phyloP scores from a whole-genome alignment of 495 filamentous ascomycete species.

The Tuber melanosporum region DNA sequence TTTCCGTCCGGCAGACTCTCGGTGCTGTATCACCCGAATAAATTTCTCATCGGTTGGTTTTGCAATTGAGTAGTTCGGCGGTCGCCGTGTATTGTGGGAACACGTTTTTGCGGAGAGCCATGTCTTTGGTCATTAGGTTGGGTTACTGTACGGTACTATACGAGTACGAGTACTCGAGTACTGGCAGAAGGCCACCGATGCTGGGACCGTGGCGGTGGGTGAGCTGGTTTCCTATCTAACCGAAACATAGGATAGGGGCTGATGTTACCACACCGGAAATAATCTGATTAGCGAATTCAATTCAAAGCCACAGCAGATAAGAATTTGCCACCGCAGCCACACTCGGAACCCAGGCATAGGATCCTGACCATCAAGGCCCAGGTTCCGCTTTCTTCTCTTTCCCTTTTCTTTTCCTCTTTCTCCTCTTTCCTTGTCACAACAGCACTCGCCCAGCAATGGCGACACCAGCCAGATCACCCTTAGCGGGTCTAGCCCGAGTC shows the following conservation, averaged over 20 bases:
- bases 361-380: background rate
- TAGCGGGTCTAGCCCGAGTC: slow-evolving; percentile 16
- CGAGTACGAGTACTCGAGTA: no score
- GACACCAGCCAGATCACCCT: background rate
- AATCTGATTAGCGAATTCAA: background rate
- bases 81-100: background rate
- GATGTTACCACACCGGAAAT: background rate
- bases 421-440: background rate
- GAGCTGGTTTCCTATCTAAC: background rate
- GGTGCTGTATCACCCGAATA: background rate
- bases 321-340: background rate
- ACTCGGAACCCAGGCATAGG: background rate
- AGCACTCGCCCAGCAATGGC: background rate
- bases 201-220: background rate
- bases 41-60: background rate
- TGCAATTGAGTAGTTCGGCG: background rate
- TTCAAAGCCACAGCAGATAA: background rate
- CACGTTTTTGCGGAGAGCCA: background rate
- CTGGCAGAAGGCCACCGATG: background rate
- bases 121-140: background rate
- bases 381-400: background rate
- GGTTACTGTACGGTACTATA: no score
- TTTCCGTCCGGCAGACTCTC: background rate
- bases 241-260: background rate
- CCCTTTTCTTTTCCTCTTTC: background rate